Evolutionary conservation across 176 grass and related monocot species (phyloP).

Genomic region (Ensete ventricosum): DNA sequence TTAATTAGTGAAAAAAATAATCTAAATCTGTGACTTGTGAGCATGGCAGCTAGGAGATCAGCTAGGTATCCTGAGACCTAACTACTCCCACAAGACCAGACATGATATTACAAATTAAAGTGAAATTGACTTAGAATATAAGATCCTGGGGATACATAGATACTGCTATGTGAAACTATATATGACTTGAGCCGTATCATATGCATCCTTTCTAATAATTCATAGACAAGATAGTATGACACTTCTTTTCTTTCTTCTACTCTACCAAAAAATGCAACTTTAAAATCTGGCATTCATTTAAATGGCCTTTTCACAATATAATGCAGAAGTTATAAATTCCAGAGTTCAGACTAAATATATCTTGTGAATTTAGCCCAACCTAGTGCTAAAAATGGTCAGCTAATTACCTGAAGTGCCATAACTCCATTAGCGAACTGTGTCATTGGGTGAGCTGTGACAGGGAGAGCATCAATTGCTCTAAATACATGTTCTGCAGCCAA

Average conservation of each 20-base stretch:
- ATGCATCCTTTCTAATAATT: too few relatives aligned
- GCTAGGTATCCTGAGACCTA: not conserved
- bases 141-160: not conserved
- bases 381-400: too few relatives aligned
- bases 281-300: too few relatives aligned
- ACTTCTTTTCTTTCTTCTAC: too few relatives aligned
- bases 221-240: too few relatives aligned
- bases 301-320: too few relatives aligned
- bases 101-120: not conserved
- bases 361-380: too few relatives aligned
- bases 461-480: constrained; percentile 77
- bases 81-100: not conserved
- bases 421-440: constrained; percentile 89
- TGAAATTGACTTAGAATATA: not conserved
- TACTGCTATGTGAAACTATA: not conserved
- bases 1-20: not conserved
- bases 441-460: constrained; percentile 86
- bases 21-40: not conserved
- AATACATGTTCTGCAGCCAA: constrained; percentile 69
- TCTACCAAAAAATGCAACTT: too few relatives aligned
- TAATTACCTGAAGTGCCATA: constrained; percentile 84
- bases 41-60: not conserved
- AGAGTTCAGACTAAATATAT: not conserved
- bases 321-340: too few relatives aligned
- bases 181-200: too few relatives aligned